Evolutionary conservation across 2,329 filamentous ascomycete species (phyloP).

Genomic region (Fusarium anguioides): DNA sequence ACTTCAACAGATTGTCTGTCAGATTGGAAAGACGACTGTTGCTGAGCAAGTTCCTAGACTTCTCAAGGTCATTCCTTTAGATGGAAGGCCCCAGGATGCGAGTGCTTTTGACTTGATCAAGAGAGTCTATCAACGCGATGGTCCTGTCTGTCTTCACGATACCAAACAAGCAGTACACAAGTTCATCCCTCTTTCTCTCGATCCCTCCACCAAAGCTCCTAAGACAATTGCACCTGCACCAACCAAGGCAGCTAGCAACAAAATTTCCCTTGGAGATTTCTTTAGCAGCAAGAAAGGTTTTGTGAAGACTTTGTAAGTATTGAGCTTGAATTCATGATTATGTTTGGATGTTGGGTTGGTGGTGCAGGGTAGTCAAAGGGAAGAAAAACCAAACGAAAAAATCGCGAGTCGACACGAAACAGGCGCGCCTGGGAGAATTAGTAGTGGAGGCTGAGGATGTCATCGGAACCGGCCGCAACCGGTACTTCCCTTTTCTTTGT

Average conservation of each 20-base stretch:
- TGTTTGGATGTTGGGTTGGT: too few species aligned
- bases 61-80: slow-evolving; percentile 6
- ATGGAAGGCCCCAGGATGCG: background rate
- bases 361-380: background rate
- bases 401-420: background rate
- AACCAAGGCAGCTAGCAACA: background rate
- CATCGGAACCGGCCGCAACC: slow-evolving; percentile 7
- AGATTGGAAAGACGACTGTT: background rate
- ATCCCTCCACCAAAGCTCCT: background rate
- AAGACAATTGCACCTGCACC: background rate
- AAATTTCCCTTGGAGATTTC: slow-evolving; percentile 19
- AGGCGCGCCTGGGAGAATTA: background rate
- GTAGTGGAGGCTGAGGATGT: background rate
- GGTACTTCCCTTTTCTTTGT: background rate
- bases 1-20: slow-evolving; percentile 15
- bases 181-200: slow-evolving; percentile 14
- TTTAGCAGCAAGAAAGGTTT: slow-evolving; percentile 1
- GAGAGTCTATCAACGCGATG: slow-evolving; percentile 7
- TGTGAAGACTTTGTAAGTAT: background rate
- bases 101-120: slow-evolving; percentile 34
- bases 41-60: background rate
- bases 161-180: slow-evolving; percentile 24
- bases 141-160: slow-evolving; percentile 5
- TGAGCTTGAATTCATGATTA: too few species aligned
- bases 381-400: background rate